Evolutionary conservation across 2,329 filamentous ascomycete genomes (phyloP).

Genomic region (Apiospora arundinis): DNA sequence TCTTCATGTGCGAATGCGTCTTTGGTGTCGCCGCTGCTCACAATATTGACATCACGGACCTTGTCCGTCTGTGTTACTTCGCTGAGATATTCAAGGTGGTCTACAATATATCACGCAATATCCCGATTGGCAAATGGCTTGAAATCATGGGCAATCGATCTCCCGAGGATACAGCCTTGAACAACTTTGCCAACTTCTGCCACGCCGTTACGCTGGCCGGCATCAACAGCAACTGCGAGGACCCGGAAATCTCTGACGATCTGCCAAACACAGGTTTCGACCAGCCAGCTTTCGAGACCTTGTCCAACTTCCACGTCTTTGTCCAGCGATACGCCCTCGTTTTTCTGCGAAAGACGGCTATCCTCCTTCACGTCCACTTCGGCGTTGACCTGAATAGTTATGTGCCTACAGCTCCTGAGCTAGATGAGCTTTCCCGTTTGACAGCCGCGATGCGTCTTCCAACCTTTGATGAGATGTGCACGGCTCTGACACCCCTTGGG

Average conservation of each 20-base stretch:
- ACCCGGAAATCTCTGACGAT: conserved; percentile 40
- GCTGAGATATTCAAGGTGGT: conserved; percentile 89
- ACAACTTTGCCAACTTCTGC: conserved; percentile 63
- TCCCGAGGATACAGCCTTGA: conserved; percentile 53
- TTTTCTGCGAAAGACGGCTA: conserved; percentile 83
- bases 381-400: conserved; percentile 85
- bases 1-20: conserved; percentile 82
- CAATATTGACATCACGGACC: conserved; percentile 75
- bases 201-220: conserved; percentile 53
- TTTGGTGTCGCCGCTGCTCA: conserved; percentile 73
- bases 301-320: conserved; percentile 63
- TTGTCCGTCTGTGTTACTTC: conserved; percentile 86
- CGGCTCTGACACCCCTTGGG: conserved; percentile 56
- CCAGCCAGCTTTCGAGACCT: conserved; percentile 59
- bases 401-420: conserved; percentile 66
- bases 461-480: conserved; percentile 79
- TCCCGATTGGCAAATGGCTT: conserved; percentile 57
- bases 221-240: conserved; percentile 48
- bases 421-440: conserved; percentile 82
- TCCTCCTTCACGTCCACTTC: conserved; percentile 86
- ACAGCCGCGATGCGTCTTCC: conserved; percentile 78
- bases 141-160: conserved; percentile 50
- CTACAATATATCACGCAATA: conserved; percentile 62
- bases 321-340: conserved; percentile 85
- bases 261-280: conserved; percentile 56